phyloP scores from a whole-genome alignment of 495 filamentous ascomycete genomes.

The Tuber magnatum region DNA sequence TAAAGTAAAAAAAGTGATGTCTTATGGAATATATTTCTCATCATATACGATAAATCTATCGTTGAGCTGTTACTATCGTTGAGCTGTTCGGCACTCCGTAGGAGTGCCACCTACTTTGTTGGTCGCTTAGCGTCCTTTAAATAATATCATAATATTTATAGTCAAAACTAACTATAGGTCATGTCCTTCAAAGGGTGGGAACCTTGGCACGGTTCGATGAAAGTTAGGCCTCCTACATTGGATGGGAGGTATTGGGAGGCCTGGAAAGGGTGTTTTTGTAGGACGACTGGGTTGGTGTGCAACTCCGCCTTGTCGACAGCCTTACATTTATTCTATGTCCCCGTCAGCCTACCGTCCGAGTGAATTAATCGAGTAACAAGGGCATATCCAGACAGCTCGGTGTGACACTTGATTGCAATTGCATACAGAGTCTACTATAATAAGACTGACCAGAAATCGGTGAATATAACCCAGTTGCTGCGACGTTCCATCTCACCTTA shows the following conservation, averaged over 20 bases:
- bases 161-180: too few species aligned
- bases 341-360: background rate
- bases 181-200: too few species aligned
- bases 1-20: too few species aligned
- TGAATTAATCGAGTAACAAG: background rate
- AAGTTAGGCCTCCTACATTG: background rate
- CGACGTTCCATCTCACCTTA: background rate
- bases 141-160: too few species aligned
- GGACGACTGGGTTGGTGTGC: background rate
- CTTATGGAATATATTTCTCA: too few species aligned
- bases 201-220: too few species aligned
- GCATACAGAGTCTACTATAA: background rate
- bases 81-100: too few species aligned
- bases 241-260: background rate
- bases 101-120: too few species aligned
- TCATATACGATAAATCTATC: too few species aligned
- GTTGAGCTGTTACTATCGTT: too few species aligned
- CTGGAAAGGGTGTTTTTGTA: background rate
- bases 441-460: background rate
- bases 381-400: background rate
- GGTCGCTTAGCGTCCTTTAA: too few species aligned
- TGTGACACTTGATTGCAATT: background rate
- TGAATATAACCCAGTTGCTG: background rate
- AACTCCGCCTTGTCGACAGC: background rate
- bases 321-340: conserved; percentile 1